A percentile compares a stretch with the other conserved stretches of the same genome.
phyloP scores from a whole-genome alignment of 441 rosid genomes.

The Euphorbia corollata region DNA sequence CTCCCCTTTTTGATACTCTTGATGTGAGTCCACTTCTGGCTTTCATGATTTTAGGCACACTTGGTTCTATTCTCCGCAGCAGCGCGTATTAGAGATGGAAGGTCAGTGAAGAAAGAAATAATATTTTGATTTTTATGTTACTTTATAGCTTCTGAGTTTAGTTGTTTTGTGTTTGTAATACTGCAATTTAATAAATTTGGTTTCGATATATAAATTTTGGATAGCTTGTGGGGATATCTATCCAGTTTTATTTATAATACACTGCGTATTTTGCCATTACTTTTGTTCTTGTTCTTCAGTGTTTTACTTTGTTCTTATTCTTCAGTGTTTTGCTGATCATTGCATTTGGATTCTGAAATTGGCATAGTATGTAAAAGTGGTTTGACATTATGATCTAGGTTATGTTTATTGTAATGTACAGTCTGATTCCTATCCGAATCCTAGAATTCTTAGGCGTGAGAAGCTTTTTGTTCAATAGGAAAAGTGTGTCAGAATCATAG shows the following conservation, averaged over 20 bases:
- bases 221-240: not conserved
- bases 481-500: not conserved
- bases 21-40: conserved; percentile 81
- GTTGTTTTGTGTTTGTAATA: conserved; percentile 9
- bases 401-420: not conserved
- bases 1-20: conserved; percentile 62
- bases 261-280: not conserved
- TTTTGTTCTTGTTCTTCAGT: too few species aligned
- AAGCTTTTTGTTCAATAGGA: not conserved
- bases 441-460: not conserved
- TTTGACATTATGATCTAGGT: not conserved
- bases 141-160: not conserved
- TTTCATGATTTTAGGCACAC: conserved; percentile 67
- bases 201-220: conserved; percentile 3
- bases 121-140: conserved; percentile 3
- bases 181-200: not conserved
- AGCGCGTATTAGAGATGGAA: not conserved
- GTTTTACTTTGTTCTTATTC: not conserved
- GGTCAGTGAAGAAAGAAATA: conserved; percentile 6
- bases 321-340: not conserved
- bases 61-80: conserved; percentile 53
- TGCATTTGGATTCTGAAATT: not conserved
- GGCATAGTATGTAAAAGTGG: not conserved
- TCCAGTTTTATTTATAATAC: not conserved
- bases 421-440: not conserved